Evolutionary conservation across 768 basidiomycete genomes (phyloP).

Genomic region (Clitopilus passeckerianus): DNA sequence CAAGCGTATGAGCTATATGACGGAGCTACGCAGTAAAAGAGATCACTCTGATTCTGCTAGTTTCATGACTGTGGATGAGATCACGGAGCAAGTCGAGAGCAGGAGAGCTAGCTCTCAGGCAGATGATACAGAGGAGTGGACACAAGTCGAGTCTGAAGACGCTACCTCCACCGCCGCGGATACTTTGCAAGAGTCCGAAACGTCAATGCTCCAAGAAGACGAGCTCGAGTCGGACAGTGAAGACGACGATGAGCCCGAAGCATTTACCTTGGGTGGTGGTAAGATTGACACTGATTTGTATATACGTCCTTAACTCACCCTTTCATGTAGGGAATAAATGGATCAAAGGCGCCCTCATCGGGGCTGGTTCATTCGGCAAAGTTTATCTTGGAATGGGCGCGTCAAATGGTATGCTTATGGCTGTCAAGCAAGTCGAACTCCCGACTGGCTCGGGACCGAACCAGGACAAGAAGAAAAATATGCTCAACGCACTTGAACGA

Average conservation of each 20-base stretch:
- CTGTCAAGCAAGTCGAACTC: constrained; percentile 95
- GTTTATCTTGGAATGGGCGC: constrained; percentile 97
- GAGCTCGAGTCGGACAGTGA: constrained; percentile 39
- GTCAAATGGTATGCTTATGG: constrained; percentile 86
- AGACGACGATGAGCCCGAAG: constrained; percentile 45
- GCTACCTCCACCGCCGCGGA: constrained; percentile 31
- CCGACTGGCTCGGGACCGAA: constrained; percentile 80
- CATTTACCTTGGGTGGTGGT: constrained; percentile 50
- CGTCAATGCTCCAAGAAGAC: constrained; percentile 40
- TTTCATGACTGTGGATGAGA: constrained; percentile 94
- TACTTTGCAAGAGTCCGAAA: constrained; percentile 42
- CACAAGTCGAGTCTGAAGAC: constrained; percentile 55
- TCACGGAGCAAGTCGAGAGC: constrained; percentile 91
- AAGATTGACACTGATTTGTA: constrained; percentile 10
- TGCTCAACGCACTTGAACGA: constrained; percentile 87
- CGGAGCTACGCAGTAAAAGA: constrained; percentile 74
- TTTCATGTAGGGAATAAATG: constrained; percentile 72
- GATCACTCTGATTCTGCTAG: constrained; percentile 88
- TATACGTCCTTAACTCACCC: background rate
- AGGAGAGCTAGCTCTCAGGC: constrained; percentile 48
- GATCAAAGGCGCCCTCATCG: constrained; percentile 95
- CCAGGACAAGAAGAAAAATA: constrained; percentile 89
- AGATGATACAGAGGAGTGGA: constrained; percentile 65
- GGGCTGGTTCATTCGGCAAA: constrained; percentile 92
- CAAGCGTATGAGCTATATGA: constrained; percentile 76